Conservation (phyloP, 495 filamentous ascomycete species). For the Aspergillus homomorphus region DNA sequence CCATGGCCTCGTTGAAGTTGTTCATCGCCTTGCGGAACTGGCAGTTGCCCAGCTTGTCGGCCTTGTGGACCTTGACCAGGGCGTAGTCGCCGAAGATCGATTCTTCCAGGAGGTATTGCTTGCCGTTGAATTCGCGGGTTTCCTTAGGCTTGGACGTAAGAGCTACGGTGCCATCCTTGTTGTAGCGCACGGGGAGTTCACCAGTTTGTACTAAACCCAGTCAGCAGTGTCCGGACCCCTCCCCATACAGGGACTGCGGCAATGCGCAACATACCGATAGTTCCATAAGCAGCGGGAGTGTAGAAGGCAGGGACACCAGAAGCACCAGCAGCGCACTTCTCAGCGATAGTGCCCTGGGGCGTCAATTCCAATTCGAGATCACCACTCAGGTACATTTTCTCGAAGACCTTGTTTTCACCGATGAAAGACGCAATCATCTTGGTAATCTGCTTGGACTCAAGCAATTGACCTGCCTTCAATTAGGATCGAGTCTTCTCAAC, state of each 20-base stretch:
- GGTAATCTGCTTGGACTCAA: conserved; percentile 73
- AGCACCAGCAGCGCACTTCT: conserved; percentile 78
- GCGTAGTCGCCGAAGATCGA: conserved; percentile 82
- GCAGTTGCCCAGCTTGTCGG: conserved; percentile 85
- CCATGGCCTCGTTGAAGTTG: conserved; percentile 92
- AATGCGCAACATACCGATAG: conserved; percentile 46
- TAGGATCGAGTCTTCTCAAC: not conserved
- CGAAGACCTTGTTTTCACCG: conserved; percentile 87
- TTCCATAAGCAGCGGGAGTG: conserved; percentile 81
- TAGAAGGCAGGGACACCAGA: conserved; percentile 89
- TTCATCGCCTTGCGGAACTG: conserved; percentile 80
- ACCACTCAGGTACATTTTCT: conserved; percentile 78
- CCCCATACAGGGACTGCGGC: not conserved
- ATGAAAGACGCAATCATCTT: conserved; percentile 90
- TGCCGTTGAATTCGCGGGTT: conserved; percentile 78
- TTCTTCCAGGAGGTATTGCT: conserved; percentile 79
- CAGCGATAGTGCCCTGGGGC: conserved; percentile 83
- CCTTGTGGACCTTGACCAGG: conserved; percentile 83
- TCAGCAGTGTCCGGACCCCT: not conserved
- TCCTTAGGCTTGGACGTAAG: conserved; percentile 74
- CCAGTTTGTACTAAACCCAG: conserved; percentile 63
- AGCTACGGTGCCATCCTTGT: conserved; percentile 70
- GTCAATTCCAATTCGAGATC: conserved; percentile 81
- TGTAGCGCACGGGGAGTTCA: conserved; percentile 78
- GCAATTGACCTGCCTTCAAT: conserved; percentile 48